Conservation (phyloP, 768 basidiomycete species). For the Ramaria rubella region DNA sequence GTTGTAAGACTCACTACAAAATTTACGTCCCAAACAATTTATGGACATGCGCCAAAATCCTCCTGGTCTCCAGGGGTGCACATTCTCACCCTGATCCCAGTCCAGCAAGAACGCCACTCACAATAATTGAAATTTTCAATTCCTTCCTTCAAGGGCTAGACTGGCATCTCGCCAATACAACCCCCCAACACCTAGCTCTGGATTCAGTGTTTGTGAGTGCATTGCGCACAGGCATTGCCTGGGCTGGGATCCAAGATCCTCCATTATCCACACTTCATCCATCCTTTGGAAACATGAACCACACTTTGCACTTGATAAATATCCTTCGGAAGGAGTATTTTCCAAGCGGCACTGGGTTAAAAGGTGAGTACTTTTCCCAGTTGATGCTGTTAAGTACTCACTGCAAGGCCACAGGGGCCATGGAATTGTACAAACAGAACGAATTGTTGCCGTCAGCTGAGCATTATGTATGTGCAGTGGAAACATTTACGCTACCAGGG, state of each 20-base stretch:
- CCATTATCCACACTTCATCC: constrained; percentile 11
- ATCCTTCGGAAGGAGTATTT: constrained; percentile 13
- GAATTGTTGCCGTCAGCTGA: constrained; percentile 4
- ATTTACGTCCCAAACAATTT: constrained; percentile 13
- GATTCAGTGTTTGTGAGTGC: constrained; percentile 20
- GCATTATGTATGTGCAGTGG: constrained; percentile 19
- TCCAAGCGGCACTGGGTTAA: constrained; percentile 22
- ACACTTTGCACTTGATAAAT: constrained; percentile 19
- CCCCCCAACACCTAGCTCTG: constrained; percentile 19
- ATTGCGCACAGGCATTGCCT: constrained; percentile 15
- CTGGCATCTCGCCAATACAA: constrained; percentile 25
- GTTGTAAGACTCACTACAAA: background rate
- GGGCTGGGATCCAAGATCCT: constrained; percentile 12
- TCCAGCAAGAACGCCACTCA: constrained; percentile 9
- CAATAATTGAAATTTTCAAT: constrained; percentile 13
- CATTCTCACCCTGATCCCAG: constrained; percentile 9
- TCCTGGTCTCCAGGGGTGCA: constrained; percentile 13
- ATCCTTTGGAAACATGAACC: too few relatives aligned
- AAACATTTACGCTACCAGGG: constrained; percentile 9
- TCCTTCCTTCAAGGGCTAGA: constrained; percentile 15
- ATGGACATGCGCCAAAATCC: constrained; percentile 7
- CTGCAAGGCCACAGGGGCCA: background rate
- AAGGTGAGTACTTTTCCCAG: constrained; percentile 13
- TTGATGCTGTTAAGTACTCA: background rate
- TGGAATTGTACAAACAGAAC: constrained; percentile 6